Percentiles rank a stretch among this genome's conserved stretches.
Evolutionary conservation across 208 protist genomes (phyloP).

Genomic region (Endotrypanum monterogeii): DNA sequence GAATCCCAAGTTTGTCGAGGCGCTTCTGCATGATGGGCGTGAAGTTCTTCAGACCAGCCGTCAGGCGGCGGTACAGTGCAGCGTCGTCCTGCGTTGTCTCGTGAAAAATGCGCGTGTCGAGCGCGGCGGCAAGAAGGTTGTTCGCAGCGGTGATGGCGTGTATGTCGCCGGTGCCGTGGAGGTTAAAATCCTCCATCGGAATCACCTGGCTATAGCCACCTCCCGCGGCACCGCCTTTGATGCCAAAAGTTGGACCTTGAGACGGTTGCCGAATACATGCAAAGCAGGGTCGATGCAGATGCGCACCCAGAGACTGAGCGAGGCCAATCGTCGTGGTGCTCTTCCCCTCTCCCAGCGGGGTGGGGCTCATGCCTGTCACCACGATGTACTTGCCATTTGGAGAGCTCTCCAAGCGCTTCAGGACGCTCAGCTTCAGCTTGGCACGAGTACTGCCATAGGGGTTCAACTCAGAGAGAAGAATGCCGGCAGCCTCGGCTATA

Average conservation of each 20-base stretch:
- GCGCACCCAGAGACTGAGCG: slow-evolving; percentile 96
- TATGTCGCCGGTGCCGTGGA: slow-evolving; percentile 98
- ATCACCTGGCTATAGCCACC: slow-evolving; percentile 98
- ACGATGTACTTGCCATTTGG: slow-evolving; percentile 96
- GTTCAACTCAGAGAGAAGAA: slow-evolving; percentile 91
- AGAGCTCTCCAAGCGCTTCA: slow-evolving; percentile 83
- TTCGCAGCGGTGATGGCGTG: slow-evolving; percentile 98
- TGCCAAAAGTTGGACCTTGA: slow-evolving; percentile 97
- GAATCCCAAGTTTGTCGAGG: slow-evolving; percentile 94
- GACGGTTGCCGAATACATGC: slow-evolving; percentile 98
- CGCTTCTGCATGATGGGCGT: slow-evolving; percentile 90
- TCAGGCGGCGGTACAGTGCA: slow-evolving; percentile 86
- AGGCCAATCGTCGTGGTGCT: slow-evolving; percentile 98
- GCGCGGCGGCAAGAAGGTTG: slow-evolving; percentile 96
- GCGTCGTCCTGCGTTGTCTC: slow-evolving; percentile 94
- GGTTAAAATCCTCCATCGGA: slow-evolving; percentile 98
- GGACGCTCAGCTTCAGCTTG: slow-evolving; percentile 86
- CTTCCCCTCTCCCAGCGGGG: slow-evolving; percentile 97
- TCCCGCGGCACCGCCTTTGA: slow-evolving; percentile 97
- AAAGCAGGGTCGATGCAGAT: slow-evolving; percentile 93
- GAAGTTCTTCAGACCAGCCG: slow-evolving; percentile 81
- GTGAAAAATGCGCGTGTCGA: slow-evolving; percentile 98
- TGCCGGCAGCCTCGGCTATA: slow-evolving; percentile 77
- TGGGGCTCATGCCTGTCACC: slow-evolving; percentile 94
- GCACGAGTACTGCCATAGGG: slow-evolving; percentile 92